A percentile compares a stretch with the other conserved stretches of the same genome.
Conservation (phyloP, 1,284 basidiomycete species). For the Cryptococcus deneoformans region DNA sequence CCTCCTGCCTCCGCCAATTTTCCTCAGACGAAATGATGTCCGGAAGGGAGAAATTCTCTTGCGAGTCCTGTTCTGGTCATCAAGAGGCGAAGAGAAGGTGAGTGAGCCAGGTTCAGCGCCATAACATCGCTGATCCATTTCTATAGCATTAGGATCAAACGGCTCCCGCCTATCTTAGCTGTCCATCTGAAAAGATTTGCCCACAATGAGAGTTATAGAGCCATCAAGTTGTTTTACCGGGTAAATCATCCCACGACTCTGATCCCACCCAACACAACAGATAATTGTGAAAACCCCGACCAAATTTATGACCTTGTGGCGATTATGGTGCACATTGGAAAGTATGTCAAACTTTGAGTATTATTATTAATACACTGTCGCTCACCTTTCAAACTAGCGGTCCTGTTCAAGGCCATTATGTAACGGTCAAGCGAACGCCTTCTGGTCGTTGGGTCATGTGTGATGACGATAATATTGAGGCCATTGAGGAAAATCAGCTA, state of each 20-base stretch:
- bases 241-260: constrained; percentile 95
- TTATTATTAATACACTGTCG: background rate
- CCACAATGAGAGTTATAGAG: constrained; percentile 57
- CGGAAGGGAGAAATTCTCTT: constrained; percentile 98
- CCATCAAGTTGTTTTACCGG: constrained; percentile 87
- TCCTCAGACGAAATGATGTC: constrained; percentile 98
- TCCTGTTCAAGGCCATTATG: constrained; percentile 95
- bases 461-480: constrained; percentile 89
- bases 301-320: constrained; percentile 91
- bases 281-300: constrained; percentile 81
- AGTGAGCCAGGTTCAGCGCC: constrained; percentile 26
- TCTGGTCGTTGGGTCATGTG: constrained; percentile 82
- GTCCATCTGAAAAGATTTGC: constrained; percentile 92
- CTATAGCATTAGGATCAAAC: constrained; percentile 96
- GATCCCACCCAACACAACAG: constrained; percentile 87
- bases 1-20: constrained; percentile 91
- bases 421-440: constrained; percentile 85
- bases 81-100: constrained; percentile 98
- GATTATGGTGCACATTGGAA: constrained; percentile 96
- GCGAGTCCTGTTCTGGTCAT: constrained; percentile 91
- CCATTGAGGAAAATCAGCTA: constrained; percentile 86
- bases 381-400: constrained; percentile 58
- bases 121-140: background rate
- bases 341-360: constrained; percentile 55
- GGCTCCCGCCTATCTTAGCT: constrained; percentile 87